Percentiles rank a stretch among this genome's conserved stretches.
These are phyloP conservation scores for Saraca asoca DNA, from an alignment of 331 rosid species.

Conservation along the genomic window DNA sequence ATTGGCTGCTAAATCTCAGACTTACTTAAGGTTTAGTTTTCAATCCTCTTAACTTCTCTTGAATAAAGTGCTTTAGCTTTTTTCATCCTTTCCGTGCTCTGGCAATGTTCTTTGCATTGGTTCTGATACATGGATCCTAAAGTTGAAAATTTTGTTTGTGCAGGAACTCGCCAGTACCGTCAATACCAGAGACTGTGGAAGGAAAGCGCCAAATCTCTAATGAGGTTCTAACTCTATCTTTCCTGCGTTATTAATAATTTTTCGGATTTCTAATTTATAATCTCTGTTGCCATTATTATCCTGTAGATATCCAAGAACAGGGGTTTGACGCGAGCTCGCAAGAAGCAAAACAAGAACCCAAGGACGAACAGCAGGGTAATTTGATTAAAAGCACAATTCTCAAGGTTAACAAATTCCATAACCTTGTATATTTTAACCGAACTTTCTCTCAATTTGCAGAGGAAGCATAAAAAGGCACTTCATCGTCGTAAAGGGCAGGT, in stretches of 20 bases:
- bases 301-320: too few species aligned
- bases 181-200: constrained; percentile 53
- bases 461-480: constrained; percentile 65
- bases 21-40: constrained; percentile 58
- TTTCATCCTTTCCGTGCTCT: not conserved
- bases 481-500: constrained; percentile 63
- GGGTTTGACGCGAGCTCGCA: too few species aligned
- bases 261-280: too few species aligned
- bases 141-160: constrained; percentile 27
- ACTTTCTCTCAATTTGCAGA: constrained; percentile 41
- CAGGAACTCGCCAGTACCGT: constrained; percentile 49
- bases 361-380: too few species aligned
- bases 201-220: constrained; percentile 70
- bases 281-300: too few species aligned
- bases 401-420: not conserved
- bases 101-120: not conserved
- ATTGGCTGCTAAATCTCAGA: constrained; percentile 67
- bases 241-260: not conserved
- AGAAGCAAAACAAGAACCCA: too few species aligned
- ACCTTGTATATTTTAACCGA: constrained; percentile 1
- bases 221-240: constrained; percentile 49
- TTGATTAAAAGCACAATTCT: not conserved
- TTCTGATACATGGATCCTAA: not conserved
- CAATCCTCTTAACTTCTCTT: constrained; percentile 11
- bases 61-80: not conserved